phyloP scores from a whole-genome alignment of 441 rosid genomes.

The Adansonia grandidieri region DNA sequence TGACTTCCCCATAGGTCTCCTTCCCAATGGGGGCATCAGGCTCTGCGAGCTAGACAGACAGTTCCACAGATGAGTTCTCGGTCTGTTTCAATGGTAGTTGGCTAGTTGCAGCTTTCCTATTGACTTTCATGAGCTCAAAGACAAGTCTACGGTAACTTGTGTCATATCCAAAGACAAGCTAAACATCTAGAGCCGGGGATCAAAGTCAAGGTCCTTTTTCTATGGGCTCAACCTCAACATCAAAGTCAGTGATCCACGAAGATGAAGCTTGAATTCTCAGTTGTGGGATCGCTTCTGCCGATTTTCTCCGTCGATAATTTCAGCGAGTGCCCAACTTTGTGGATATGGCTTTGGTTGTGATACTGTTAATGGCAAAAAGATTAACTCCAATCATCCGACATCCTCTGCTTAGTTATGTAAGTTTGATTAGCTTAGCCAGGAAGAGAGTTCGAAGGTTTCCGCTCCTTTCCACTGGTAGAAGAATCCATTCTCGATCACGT shows the following conservation, averaged over 20 bases:
- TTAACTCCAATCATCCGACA: not conserved
- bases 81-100: slow-evolving; percentile 34
- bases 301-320: slow-evolving; percentile 47
- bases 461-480: not conserved
- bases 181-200: slow-evolving; percentile 46
- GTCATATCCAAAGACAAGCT: slow-evolving; percentile 48
- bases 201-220: slow-evolving; percentile 51
- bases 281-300: slow-evolving; percentile 58
- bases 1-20: slow-evolving; percentile 56
- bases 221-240: slow-evolving; percentile 53
- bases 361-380: slow-evolving; percentile 8
- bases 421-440: not conserved
- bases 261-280: slow-evolving; percentile 54
- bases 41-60: slow-evolving; percentile 38
- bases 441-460: not conserved
- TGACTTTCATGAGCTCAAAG: slow-evolving; percentile 55
- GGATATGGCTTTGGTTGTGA: slow-evolving; percentile 60
- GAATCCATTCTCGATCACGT: not conserved
- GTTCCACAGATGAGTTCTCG: slow-evolving; percentile 48
- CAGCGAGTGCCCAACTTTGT: slow-evolving; percentile 49
- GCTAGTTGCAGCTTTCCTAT: slow-evolving; percentile 44
- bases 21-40: slow-evolving; percentile 49
- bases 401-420: slow-evolving; percentile 30
- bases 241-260: slow-evolving; percentile 45
- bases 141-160: slow-evolving; percentile 52